Evolutionary conservation across 2,329 filamentous ascomycete species (phyloP).

Genomic region (Emmonsiellopsis sp.): DNA sequence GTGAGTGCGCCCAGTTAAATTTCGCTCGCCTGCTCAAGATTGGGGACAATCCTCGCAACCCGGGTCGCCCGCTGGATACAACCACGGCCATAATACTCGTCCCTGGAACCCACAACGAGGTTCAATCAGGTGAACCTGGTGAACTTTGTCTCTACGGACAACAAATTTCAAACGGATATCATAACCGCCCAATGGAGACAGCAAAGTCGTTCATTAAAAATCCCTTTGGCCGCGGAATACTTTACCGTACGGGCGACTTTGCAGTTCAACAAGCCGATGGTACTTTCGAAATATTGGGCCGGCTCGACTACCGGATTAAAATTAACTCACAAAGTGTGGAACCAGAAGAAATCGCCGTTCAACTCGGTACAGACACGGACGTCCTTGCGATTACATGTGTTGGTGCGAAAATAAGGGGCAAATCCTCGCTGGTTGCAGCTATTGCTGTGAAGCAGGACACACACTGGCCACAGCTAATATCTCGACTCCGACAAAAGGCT

Average conservation of each 20-base stretch:
- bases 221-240: conserved; percentile 5
- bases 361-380: background rate
- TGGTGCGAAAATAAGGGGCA: background rate
- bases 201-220: conserved; percentile 11
- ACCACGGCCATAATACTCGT: conserved; percentile 21
- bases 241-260: conserved; percentile 14
- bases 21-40: background rate
- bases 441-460: background rate
- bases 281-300: conserved; percentile 11
- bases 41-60: conserved; percentile 3
- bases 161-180: conserved; percentile 27
- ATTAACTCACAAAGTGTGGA: conserved; percentile 26
- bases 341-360: conserved; percentile 31
- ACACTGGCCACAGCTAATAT: background rate
- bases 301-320: conserved; percentile 9
- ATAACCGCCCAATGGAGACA: conserved; percentile 15
- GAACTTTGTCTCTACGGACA: conserved; percentile 29
- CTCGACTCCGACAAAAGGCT: conserved; percentile 1
- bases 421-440: background rate
- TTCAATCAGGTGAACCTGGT: conserved; percentile 21
- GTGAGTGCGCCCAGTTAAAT: conserved; percentile 4
- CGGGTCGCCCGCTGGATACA: conserved; percentile 8
- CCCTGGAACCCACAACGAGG: conserved; percentile 10
- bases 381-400: background rate
- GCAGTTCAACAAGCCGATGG: conserved; percentile 12